A percentile compares a stretch with the other conserved stretches of the same genome.
Evolutionary conservation across 805 yeast species (phyloP).

Genomic region (Priceomyces carsonii): DNA sequence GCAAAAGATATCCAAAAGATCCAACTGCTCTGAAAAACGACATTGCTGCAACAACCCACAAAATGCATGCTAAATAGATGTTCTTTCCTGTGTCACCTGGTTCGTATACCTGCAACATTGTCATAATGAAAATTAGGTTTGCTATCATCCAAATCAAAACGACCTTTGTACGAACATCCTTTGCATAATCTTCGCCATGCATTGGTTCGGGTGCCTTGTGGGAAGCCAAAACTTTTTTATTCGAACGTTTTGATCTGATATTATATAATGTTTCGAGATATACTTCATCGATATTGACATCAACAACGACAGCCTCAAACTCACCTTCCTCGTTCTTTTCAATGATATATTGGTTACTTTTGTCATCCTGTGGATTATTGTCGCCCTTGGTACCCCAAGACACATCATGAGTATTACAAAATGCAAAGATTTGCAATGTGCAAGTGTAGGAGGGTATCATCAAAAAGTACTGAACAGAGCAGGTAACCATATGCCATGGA

Average conservation of each 20-base stretch:
- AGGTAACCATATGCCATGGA: constrained; percentile 94
- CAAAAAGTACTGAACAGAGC: constrained; percentile 83
- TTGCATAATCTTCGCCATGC: constrained; percentile 80
- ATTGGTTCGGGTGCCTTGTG: constrained; percentile 26
- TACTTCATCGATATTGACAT: constrained; percentile 80
- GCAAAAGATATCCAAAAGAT: constrained; percentile 66
- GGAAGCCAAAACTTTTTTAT: constrained; percentile 45
- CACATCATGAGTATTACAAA: constrained; percentile 97
- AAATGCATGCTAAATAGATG: constrained; percentile 75
- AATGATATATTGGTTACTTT: constrained; percentile 78
- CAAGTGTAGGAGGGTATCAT: constrained; percentile 91
- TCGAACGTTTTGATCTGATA: constrained; percentile 69
- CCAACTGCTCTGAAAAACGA: constrained; percentile 84
- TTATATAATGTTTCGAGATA: constrained; percentile 74
- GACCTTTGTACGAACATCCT: constrained; percentile 92
- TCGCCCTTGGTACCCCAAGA: constrained; percentile 99
- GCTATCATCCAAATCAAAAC: constrained; percentile 93
- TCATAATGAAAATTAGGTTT: constrained; percentile 80
- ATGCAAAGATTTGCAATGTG: constrained; percentile 91
- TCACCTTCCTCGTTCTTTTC: constrained; percentile 79
- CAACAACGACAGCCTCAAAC: constrained; percentile 75
- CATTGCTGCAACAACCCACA: constrained; percentile 90
- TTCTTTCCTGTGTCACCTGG: constrained; percentile 61
- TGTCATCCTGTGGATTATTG: constrained; percentile 61
- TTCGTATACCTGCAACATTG: constrained; percentile 79